Evolutionary conservation across 2,329 filamentous ascomycete genomes (phyloP).

Genomic region (Chaetomium globosum): DNA sequence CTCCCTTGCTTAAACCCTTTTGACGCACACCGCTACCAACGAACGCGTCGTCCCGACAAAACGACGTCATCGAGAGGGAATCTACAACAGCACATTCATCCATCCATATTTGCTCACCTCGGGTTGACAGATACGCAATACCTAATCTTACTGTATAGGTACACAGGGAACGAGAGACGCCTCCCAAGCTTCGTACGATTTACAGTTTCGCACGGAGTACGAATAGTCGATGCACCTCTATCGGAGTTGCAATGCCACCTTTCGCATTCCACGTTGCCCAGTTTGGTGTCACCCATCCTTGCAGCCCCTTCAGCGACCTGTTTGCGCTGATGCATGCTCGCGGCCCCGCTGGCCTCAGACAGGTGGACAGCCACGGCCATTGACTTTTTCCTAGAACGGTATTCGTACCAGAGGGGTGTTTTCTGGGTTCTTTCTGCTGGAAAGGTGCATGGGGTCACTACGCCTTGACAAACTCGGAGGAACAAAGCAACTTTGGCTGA

Average conservation of each 20-base stretch:
- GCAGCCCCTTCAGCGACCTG: constrained; percentile 19
- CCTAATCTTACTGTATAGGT: background rate
- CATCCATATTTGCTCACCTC: too few relatives aligned
- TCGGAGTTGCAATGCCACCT: background rate
- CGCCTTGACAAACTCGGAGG: background rate
- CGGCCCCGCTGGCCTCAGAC: constrained; percentile 5
- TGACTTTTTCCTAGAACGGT: background rate
- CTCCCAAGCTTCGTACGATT: background rate
- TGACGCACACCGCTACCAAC: background rate
- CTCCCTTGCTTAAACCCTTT: background rate
- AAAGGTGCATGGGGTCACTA: background rate
- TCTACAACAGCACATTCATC: too few relatives aligned
- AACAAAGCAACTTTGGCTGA: background rate
- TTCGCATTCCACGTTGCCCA: background rate
- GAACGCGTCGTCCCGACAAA: background rate
- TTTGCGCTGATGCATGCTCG: constrained; percentile 2
- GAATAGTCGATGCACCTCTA: background rate
- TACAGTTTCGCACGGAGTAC: background rate
- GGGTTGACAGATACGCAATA: background rate
- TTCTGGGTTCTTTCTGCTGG: background rate
- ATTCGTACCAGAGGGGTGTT: too few relatives aligned
- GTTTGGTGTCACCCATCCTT: constrained; percentile 12
- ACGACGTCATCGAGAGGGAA: constrained; percentile 1
- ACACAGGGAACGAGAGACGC: background rate
- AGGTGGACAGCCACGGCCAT: constrained; percentile 1